Base-by-base conservation (phyloP, 257 asterid species). In the Primulina tabacum region DNA sequence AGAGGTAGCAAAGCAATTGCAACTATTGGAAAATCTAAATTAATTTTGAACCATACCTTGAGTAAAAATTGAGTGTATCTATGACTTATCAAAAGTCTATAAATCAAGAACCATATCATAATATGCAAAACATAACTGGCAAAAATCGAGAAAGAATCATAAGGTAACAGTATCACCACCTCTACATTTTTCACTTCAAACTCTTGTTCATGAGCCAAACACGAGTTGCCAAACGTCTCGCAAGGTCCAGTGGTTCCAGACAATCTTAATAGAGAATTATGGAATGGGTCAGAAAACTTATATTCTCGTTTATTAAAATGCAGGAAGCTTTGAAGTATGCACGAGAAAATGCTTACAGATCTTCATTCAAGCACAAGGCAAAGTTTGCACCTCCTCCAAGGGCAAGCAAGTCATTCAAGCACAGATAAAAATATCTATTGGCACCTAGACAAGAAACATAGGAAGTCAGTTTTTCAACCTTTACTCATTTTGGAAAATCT, bases 301-400 rank as follows among this genome's bases (percentile, higher is more conserved):
- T 38, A 34, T 57, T 62, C 38, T 18, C 17, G 4, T 16, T 21
- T n/a, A 53, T 24, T 6, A 33, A 64, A 34, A 61, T 30, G 18
- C 16, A 17, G 7, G 59, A 32, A 55, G 55, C 60, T 32, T 72
- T 34, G 20, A 32, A 67, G 65, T 17, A 37, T 60, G 71, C 50
- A 16, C 58, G 71, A 47, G 34, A 69, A 70, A 68, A 67, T 28
- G 70, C 96, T 88, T 77, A 94, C 99, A 94, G 79, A 79, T 94
- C 99, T 77, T 82, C 92, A 50, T 85, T 88, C 86, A 94, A 80
- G 86, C 87, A 64, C 76, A 94, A 75, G 37, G 97, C 99, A 70
- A 89, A 94, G 77, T 76, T 77, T 64, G 84, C 88, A 69, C 99
- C 99, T 34, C 99, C 99, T 71, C 99, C 99, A 62, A 94, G 82